These are phyloP conservation scores for Salisapilia sapeloensis DNA, from an alignment of 352 stramenopile genomes.

Conservation along the genomic window DNA sequence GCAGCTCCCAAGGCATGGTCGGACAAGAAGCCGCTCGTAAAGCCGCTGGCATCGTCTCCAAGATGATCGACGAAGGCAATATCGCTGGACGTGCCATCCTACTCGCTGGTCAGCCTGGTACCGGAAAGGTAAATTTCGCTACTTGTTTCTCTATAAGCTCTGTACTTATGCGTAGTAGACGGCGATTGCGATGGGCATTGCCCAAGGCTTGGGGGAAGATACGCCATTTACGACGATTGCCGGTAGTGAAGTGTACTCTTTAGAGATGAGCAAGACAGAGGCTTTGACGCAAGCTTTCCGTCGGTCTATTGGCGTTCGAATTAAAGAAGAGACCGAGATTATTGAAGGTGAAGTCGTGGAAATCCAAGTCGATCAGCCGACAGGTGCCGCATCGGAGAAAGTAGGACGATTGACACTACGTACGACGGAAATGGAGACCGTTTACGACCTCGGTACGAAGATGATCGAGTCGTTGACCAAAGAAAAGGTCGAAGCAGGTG, in stretches of 20 bases:
- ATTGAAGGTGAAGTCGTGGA: conserved; percentile 99
- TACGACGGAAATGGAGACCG: conserved; percentile 99
- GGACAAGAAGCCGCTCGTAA: conserved; percentile 89
- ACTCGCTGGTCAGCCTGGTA: conserved; percentile 92
- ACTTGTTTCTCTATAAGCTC: background rate
- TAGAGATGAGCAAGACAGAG: conserved; percentile 99
- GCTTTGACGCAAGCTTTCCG: conserved; percentile 97
- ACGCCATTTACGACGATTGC: conserved; percentile 98
- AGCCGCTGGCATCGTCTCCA: conserved; percentile 90
- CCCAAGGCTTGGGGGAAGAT: conserved; percentile 93
- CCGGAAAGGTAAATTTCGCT: conserved; percentile 55
- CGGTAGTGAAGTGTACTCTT: conserved; percentile 97
- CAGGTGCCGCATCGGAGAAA: conserved; percentile 54
- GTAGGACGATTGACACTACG: conserved; percentile 92
- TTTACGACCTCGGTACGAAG: conserved; percentile 98
- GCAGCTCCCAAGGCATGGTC: conserved; percentile 93
- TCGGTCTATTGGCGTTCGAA: conserved; percentile 92
- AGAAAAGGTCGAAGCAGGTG: conserved; percentile 95
- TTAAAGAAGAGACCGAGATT: conserved; percentile 99
- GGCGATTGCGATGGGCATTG: conserved; percentile 96
- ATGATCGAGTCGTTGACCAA: conserved; percentile 99
- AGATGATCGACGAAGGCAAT: conserved; percentile 98
- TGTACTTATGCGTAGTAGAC: conserved; percentile 38
- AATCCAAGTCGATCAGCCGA: conserved; percentile 93
- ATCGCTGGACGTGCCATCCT: conserved; percentile 95